phyloP scores from a whole-genome alignment of 306 rosid genomes.

The Spatholobus suberectus region DNA sequence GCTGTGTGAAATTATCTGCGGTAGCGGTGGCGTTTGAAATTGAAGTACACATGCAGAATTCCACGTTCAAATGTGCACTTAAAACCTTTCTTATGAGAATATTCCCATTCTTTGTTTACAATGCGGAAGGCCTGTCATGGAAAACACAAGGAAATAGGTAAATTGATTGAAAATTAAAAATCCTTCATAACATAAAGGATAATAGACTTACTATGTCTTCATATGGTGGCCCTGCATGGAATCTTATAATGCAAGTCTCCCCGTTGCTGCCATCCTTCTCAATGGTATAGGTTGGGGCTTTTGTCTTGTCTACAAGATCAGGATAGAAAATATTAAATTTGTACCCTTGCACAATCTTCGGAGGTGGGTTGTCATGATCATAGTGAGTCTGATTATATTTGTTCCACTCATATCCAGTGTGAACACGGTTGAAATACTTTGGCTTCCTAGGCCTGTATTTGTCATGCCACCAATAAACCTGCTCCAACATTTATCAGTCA shows the following conservation, averaged over 20 bases:
- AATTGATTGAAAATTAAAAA: constrained; percentile 8
- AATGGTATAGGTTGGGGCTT: constrained; percentile 83
- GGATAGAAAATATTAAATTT: constrained; percentile 95
- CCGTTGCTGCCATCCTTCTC: constrained; percentile 93
- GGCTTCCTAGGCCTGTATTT: constrained; percentile 98
- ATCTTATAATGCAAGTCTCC: constrained; percentile 92
- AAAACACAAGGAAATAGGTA: constrained; percentile 14
- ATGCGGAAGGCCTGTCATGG: constrained; percentile 87
- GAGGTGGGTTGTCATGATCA: constrained; percentile 99
- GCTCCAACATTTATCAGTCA: constrained; percentile 41
- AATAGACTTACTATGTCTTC: constrained; percentile 85
- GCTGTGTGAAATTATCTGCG: constrained; percentile 61
- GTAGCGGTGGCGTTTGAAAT: constrained; percentile 93
- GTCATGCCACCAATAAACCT: constrained; percentile 99
- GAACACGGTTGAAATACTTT: constrained; percentile 95
- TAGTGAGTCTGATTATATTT: constrained; percentile 98
- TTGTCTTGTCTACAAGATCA: constrained; percentile 91
- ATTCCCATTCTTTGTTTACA: constrained; percentile 97
- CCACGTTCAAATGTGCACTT: constrained; percentile 97
- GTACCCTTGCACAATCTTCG: constrained; percentile 95
- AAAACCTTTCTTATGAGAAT: constrained; percentile 93
- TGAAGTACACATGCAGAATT: constrained; percentile 88
- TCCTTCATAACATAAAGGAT: background rate
- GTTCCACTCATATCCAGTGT: constrained; percentile 98
- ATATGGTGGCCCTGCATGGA: constrained; percentile 98